These are phyloP conservation scores for Grifola frondosa DNA, from an alignment of 1,284 basidiomycete genomes.

Conservation along the genomic window DNA sequence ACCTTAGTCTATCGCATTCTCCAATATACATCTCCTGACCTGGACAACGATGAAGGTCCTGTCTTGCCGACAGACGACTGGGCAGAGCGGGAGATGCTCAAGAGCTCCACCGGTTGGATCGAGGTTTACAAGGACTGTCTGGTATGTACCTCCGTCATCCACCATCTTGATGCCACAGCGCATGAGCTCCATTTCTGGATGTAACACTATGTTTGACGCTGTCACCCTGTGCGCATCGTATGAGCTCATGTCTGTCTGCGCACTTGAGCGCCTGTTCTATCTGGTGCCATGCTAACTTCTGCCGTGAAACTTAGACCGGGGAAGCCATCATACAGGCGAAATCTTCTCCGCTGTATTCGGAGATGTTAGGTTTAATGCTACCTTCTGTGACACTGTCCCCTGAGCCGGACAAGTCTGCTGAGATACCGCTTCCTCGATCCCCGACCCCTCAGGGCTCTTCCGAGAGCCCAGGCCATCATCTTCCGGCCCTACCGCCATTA, in stretches of 20 bases:
- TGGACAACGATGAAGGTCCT: constrained; percentile 65
- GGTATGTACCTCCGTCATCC: constrained; percentile 47
- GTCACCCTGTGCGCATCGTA: constrained; percentile 4
- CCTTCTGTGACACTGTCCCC: constrained; percentile 32
- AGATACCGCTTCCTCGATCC: constrained; percentile 17
- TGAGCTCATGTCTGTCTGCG: constrained; percentile 12
- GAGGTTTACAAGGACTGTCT: constrained; percentile 64
- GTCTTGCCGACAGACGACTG: constrained; percentile 71
- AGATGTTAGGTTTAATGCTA: constrained; percentile 53
- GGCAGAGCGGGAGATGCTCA: constrained; percentile 70
- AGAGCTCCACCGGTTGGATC: constrained; percentile 69
- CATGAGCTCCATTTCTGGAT: constrained; percentile 1
- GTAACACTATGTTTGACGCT: too few species aligned
- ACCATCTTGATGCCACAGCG: not conserved
- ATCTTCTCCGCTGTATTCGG: constrained; percentile 51
- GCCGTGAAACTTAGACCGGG: constrained; percentile 41
- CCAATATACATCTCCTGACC: constrained; percentile 55
- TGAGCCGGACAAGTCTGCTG: constrained; percentile 11
- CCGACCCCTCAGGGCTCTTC: constrained; percentile 23
- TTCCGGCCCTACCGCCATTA: constrained; percentile 44
- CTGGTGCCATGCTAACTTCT: constrained; percentile 8
- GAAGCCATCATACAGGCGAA: constrained; percentile 44
- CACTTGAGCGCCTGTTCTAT: constrained; percentile 5
- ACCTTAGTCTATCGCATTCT: constrained; percentile 66
- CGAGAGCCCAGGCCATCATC: constrained; percentile 27